A percentile compares a stretch with the other conserved stretches of the same genome.
phyloP scores from a whole-genome alignment of 768 basidiomycete genomes.

The Panus rudis region DNA sequence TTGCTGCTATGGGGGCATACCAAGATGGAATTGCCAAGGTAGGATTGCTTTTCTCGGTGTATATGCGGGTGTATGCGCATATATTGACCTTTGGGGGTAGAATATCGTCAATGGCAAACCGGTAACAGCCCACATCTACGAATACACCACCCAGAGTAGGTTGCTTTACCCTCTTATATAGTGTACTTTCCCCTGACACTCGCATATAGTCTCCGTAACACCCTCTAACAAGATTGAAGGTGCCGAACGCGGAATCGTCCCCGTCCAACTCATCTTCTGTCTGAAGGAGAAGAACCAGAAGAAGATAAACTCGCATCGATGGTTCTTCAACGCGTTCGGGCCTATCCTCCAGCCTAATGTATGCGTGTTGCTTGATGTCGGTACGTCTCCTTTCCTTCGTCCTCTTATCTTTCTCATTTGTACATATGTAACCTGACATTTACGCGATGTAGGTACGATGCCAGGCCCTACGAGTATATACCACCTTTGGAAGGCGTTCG shows the following conservation, averaged over 20 bases:
- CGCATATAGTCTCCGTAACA: constrained; percentile 61
- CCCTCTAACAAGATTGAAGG: constrained; percentile 79
- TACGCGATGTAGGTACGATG: too few relatives aligned
- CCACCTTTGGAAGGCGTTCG: constrained; percentile 92
- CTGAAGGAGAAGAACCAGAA: constrained; percentile 91
- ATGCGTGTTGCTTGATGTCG: constrained; percentile 86
- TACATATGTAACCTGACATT: too few relatives aligned
- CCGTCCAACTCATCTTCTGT: constrained; percentile 90
- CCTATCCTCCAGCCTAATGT: constrained; percentile 84
- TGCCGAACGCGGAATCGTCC: constrained; percentile 72
- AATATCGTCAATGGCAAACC: constrained; percentile 75
- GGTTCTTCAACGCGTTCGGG: constrained; percentile 92
- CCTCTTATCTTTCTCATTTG: too few relatives aligned
- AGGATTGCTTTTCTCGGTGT: constrained; percentile 15
- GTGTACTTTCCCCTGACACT: constrained; percentile 3
- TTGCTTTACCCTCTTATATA: constrained; percentile 4
- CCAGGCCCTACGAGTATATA: constrained; percentile 87
- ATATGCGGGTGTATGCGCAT: not conserved
- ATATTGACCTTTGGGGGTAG: constrained; percentile 22
- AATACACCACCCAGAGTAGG: constrained; percentile 88
- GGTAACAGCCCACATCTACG: constrained; percentile 87
- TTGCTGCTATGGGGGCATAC: constrained; percentile 91
- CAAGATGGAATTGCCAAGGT: constrained; percentile 91
- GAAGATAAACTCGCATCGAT: constrained; percentile 91
- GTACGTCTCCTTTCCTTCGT: too few relatives aligned